A percentile compares a stretch with the other conserved stretches of the same genome.
Conservation (phyloP, 2,329 filamentous ascomycete genomes). For the Fusarium irregulare region DNA sequence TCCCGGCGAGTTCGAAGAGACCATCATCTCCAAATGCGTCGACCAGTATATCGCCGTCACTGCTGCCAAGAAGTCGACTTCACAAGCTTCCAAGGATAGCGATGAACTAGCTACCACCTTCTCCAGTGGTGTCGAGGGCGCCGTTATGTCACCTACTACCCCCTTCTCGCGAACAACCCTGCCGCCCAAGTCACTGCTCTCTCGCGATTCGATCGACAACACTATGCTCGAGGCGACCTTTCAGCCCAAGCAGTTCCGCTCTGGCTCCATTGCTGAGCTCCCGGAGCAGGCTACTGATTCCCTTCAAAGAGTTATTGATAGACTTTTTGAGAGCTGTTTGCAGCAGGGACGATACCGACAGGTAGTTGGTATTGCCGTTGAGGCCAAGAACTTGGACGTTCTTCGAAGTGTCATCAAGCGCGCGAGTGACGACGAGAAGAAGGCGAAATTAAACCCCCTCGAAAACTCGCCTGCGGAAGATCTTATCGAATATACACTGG, state of each 20-base stretch:
- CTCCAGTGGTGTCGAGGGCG: slow-evolving; percentile 73
- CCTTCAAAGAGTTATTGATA: slow-evolving; percentile 84
- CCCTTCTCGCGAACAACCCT: slow-evolving; percentile 95
- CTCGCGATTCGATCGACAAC: slow-evolving; percentile 77
- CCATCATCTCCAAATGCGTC: slow-evolving; percentile 97
- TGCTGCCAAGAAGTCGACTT: slow-evolving; percentile 61
- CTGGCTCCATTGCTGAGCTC: slow-evolving; percentile 72
- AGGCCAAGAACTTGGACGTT: slow-evolving; percentile 91
- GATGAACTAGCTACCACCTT: slow-evolving; percentile 83
- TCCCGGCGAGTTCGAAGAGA: slow-evolving; percentile 96
- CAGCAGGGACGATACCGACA: slow-evolving; percentile 89
- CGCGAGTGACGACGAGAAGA: slow-evolving; percentile 87
- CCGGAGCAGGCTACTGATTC: slow-evolving; percentile 79
- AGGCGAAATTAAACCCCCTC: slow-evolving; percentile 66
- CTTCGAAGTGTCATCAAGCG: slow-evolving; percentile 87
- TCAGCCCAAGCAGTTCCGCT: slow-evolving; percentile 66
- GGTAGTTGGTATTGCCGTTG: slow-evolving; percentile 95
- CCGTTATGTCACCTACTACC: slow-evolving; percentile 88
- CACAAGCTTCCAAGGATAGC: slow-evolving; percentile 56
- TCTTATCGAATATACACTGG: slow-evolving; percentile 93
- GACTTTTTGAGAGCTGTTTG: slow-evolving; percentile 91
- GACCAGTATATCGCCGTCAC: slow-evolving; percentile 93
- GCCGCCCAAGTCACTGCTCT: slow-evolving; percentile 95
- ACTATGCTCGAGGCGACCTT: slow-evolving; percentile 70
- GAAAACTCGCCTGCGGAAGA: slow-evolving; percentile 77